Evolutionary conservation across 2,329 filamentous ascomycete genomes (phyloP).

Genomic region (Diaporthe sp.): DNA sequence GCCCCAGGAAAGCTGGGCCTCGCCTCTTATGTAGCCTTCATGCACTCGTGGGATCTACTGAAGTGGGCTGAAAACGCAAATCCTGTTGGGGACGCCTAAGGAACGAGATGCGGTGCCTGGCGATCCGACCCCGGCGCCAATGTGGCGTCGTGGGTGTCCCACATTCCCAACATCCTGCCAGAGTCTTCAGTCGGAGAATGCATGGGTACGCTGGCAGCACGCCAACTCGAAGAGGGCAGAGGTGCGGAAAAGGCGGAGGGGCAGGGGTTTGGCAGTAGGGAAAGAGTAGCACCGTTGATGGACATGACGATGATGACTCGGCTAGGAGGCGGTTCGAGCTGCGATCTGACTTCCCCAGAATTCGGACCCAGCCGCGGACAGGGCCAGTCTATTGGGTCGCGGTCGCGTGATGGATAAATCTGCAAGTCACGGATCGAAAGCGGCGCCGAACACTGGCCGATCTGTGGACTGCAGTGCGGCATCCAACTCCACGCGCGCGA

Average conservation of each 20-base stretch:
- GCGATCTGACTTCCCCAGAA: conserved; percentile 26
- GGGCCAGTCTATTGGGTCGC: conserved; percentile 9
- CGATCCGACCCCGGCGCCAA: conserved; percentile 23
- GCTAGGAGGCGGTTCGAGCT: not conserved
- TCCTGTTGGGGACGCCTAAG: conserved; percentile 10
- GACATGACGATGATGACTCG: conserved; percentile 16
- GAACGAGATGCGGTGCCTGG: conserved; percentile 24
- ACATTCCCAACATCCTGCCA: not conserved
- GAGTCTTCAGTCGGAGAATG: not conserved
- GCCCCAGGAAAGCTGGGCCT: not conserved
- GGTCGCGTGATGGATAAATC: conserved; percentile 9
- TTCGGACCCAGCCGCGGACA: conserved; percentile 4
- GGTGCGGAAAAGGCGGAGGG: conserved; percentile 13
- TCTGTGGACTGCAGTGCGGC: conserved; percentile 9
- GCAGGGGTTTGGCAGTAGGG: not conserved
- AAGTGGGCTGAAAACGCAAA: not conserved
- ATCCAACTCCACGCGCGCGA: not conserved
- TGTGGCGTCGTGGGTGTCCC: not conserved
- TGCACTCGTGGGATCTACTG: conserved; percentile 11
- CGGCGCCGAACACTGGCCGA: conserved; percentile 17
- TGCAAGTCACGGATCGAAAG: conserved; percentile 6
- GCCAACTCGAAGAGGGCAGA: conserved; percentile 12
- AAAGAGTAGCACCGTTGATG: not conserved
- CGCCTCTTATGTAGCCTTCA: conserved; percentile 20
- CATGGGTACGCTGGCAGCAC: not conserved